These are phyloP conservation scores for Verticillium zaregamsianum DNA, from an alignment of 2,329 filamentous ascomycete species.

Conservation along the genomic window DNA sequence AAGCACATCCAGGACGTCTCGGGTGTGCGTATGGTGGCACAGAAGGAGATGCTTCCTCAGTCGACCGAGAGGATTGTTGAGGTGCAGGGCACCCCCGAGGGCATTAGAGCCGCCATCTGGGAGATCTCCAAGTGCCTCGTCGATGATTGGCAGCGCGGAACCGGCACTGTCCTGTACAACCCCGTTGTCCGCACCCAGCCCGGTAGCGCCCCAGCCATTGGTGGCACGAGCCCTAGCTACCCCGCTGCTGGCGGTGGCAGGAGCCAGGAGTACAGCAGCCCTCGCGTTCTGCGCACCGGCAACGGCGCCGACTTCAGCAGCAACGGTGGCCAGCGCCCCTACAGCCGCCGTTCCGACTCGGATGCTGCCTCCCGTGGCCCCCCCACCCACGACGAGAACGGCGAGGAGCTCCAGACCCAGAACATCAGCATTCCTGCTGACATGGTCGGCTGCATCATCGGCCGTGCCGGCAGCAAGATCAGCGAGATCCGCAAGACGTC, in stretches of 20 bases:
- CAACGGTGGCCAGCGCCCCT: conserved; percentile 50
- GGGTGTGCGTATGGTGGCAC: conserved; percentile 96
- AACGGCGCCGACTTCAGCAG: conserved; percentile 93
- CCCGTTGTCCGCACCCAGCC: conserved; percentile 84
- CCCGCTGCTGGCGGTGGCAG: conserved; percentile 31
- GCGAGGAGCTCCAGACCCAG: conserved; percentile 96
- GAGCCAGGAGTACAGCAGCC: conserved; percentile 52
- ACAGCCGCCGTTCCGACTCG: conserved; percentile 76
- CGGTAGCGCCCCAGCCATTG: conserved; percentile 39
- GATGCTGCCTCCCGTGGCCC: conserved; percentile 77
- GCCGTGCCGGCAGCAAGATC: conserved; percentile 91
- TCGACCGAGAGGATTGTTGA: conserved; percentile 98
- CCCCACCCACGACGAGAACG: conserved; percentile 89
- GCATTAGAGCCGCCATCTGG: conserved; percentile 95
- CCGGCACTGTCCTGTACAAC: conserved; percentile 96
- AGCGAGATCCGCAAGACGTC: conserved; percentile 98
- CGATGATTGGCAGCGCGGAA: conserved; percentile 96
- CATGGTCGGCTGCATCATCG: conserved; percentile 99
- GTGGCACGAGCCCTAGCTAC: conserved; percentile 30
- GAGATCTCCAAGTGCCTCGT: conserved; percentile 98
- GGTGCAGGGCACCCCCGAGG: conserved; percentile 89
- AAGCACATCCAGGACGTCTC: conserved; percentile 98
- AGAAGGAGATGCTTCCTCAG: conserved; percentile 99
- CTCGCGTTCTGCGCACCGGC: conserved; percentile 87
- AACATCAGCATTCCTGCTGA: conserved; percentile 99